These are phyloP conservation scores for Austroboletus eburneus DNA, from an alignment of 768 basidiomycete species.

Conservation along the genomic window DNA sequence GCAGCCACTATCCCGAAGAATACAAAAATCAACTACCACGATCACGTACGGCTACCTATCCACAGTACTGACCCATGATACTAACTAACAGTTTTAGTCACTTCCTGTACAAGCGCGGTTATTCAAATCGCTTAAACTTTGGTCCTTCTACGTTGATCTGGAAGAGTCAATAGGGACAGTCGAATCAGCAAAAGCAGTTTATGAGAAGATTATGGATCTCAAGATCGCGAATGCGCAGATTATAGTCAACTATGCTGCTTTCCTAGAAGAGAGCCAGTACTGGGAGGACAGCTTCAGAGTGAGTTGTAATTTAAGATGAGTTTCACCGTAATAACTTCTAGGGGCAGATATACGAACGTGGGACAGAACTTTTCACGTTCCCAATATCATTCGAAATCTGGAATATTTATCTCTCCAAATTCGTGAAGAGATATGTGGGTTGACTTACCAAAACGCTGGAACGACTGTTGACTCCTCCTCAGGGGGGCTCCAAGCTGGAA, in stretches of 20 bases:
- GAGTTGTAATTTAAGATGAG: conserved; percentile 35
- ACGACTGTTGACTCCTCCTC: conserved; percentile 2
- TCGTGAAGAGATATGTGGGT: conserved; percentile 92
- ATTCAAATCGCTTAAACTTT: conserved; percentile 97
- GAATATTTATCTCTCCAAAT: conserved; percentile 98
- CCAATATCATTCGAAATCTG: conserved; percentile 98
- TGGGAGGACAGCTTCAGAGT: conserved; percentile 99
- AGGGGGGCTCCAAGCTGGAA: conserved; percentile 94
- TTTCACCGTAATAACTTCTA: conserved; percentile 7
- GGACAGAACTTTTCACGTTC: conserved; percentile 96
- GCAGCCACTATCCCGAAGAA: conserved; percentile 89
- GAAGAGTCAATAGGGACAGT: conserved; percentile 96
- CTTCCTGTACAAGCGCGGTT: conserved; percentile 83
- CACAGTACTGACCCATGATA: conserved; percentile 9
- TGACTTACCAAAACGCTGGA: neutral
- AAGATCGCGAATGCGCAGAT: conserved; percentile 98
- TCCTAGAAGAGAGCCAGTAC: conserved; percentile 96
- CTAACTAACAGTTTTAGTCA: conserved; percentile 40
- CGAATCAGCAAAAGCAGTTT: conserved; percentile 86
- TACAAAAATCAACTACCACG: conserved; percentile 87
- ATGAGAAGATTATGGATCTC: conserved; percentile 94
- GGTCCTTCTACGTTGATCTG: conserved; percentile 98
- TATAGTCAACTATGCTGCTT: conserved; percentile 95
- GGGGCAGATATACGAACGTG: conserved; percentile 85
- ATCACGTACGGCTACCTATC: conserved; percentile 58